These are phyloP conservation scores for Mercurialis annua DNA, from an alignment of 345 rosid species.

Conservation along the genomic window DNA sequence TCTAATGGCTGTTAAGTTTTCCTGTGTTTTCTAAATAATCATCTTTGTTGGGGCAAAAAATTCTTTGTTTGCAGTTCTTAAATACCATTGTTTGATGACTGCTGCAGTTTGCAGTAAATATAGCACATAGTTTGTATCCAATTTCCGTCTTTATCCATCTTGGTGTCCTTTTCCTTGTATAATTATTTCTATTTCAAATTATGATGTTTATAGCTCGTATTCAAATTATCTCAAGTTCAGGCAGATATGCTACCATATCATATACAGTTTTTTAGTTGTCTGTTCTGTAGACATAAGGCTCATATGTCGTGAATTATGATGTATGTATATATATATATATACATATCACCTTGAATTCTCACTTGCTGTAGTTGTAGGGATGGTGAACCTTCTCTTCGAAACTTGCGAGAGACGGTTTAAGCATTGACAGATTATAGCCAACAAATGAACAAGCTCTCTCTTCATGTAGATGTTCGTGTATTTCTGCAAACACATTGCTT, in stretches of 20 bases:
- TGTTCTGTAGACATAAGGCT: background rate
- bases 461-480: conserved; percentile 89
- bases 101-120: too few species aligned
- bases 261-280: background rate
- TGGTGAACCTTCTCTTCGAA: conserved; percentile 87
- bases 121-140: too few species aligned
- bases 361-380: conserved; percentile 47
- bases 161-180: too few species aligned
- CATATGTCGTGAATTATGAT: background rate
- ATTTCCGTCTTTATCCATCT: too few species aligned
- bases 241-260: background rate
- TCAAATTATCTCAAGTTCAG: background rate
- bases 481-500: too few species aligned
- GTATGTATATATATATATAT: background rate
- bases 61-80: too few species aligned
- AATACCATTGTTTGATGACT: too few species aligned
- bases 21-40: too few species aligned
- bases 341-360: conserved; percentile 20
- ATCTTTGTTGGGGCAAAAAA: too few species aligned
- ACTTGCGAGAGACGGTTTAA: conserved; percentile 98
- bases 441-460: conserved; percentile 97
- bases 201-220: too few species aligned
- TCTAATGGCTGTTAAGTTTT: too few species aligned
- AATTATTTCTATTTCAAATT: too few species aligned
- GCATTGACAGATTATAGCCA: conserved; percentile 97